A percentile compares a stretch with the other conserved stretches of the same genome.
phyloP scores from a whole-genome alignment of 257 asterid genomes.

The Salvia splendens region DNA sequence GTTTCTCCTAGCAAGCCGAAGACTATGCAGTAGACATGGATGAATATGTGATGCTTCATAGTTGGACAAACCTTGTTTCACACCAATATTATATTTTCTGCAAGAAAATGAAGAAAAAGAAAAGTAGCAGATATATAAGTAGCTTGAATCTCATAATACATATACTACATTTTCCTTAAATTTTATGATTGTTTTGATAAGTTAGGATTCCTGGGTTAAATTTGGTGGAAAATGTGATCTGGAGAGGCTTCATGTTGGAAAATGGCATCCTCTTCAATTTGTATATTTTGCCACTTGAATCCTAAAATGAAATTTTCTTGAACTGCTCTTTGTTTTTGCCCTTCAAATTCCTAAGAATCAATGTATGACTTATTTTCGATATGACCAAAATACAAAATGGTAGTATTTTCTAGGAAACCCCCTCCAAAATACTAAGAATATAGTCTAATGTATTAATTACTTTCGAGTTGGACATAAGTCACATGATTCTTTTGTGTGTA shows the following conservation, averaged over 20 bases:
- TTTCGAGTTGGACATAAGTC: background rate
- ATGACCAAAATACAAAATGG: background rate
- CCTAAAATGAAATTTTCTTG: too few relatives aligned
- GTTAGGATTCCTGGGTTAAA: background rate
- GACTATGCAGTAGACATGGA: slow-evolving; percentile 35
- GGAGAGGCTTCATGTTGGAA: background rate
- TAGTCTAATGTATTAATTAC: background rate
- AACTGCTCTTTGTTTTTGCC: too few relatives aligned
- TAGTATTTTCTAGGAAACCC: background rate
- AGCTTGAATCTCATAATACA: background rate
- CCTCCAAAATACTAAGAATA: background rate
- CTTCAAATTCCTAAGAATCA: too few relatives aligned
- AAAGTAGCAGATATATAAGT: too few relatives aligned
- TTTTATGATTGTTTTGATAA: background rate
- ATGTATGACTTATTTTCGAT: too few relatives aligned
- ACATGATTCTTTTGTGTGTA: background rate
- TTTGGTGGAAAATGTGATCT: background rate
- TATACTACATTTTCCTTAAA: background rate
- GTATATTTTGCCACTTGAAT: too few relatives aligned
- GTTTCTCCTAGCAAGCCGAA: slow-evolving; percentile 57
- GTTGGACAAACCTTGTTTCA: slow-evolving; percentile 12
- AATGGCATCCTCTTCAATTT: background rate
- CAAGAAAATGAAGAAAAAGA: too few relatives aligned
- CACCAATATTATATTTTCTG: background rate
- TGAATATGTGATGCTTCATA: background rate